These are phyloP conservation scores for Neonectria magnoliae DNA, from an alignment of 2,329 filamentous ascomycete genomes.

Conservation along the genomic window DNA sequence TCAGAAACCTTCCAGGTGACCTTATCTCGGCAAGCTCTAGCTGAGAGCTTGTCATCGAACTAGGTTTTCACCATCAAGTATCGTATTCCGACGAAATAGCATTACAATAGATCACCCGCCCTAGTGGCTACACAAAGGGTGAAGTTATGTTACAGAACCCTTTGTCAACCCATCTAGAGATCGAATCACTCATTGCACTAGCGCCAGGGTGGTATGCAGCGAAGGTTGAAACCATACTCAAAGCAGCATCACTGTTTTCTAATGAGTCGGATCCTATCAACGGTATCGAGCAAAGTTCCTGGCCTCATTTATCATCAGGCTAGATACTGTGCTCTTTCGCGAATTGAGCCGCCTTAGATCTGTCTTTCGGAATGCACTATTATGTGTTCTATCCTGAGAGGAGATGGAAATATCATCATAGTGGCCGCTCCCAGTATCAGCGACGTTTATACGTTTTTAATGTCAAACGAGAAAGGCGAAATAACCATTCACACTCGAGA, in stretches of 20 bases:
- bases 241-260: not conserved
- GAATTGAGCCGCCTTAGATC: not conserved
- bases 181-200: not conserved
- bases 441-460: not conserved
- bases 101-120: not conserved
- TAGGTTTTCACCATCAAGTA: conserved; percentile 1
- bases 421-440: not conserved
- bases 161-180: not conserved
- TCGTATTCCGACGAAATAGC: not conserved
- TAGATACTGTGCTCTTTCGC: conserved; percentile 6
- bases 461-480: conserved; percentile 1
- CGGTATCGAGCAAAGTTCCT: not conserved
- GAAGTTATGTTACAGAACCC: not conserved
- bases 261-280: not conserved
- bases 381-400: not conserved
- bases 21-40: not conserved
- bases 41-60: not conserved
- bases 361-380: not conserved
- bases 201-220: not conserved
- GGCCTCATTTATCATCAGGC: not conserved
- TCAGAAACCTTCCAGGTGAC: not conserved
- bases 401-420: not conserved
- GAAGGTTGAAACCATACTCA: not conserved
- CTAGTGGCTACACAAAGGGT: not conserved
- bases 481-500: not conserved